Base-by-base conservation (phyloP, 768 basidiomycete species). In the Kwoniella heveanensis region DNA sequence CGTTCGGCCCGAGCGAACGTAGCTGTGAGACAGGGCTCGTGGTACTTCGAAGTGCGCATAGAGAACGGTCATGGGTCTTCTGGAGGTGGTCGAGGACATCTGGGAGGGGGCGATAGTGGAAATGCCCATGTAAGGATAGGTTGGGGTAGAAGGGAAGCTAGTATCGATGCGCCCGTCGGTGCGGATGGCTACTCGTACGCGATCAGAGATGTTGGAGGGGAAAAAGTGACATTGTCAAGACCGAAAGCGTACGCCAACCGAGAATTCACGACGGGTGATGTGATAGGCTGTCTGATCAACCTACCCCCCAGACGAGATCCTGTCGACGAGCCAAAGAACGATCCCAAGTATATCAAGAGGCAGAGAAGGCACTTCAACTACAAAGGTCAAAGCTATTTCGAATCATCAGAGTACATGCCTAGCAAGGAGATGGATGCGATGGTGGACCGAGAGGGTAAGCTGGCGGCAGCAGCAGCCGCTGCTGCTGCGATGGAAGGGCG, bases 351-450 rank as follows among this genome's bases (percentile, higher is more conserved):
- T 25, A 81, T 96, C 66, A 86, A 88, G 67, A 87, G 96, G 58
- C 90, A 92, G 74, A 90, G 96, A 59, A 90, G 95, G 64, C 87
- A 94, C 2, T 94, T 99, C 76, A 90, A 90, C 64, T 90, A 92
- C 81, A 96, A 95, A 80, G 91, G 91, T n/a, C 93, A 95, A 80
- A 90, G 92, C 67, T 93, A 94, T 78, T 97, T 97, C 79, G 96
- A 99, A 82, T 88, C 88, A 64, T 83, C 91, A 65, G 95, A 98
- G 78, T 97, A 96, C 77, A 81, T 87, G 10, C 86, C 88, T 62
- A 86, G 85, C 27, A 96, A 94, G 78, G 96, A 99, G 81, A 98
- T 98, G 96, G 83, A 85, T 13, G 83, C 88, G 37, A 86, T 98
- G 65, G 87, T 94, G 84, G 91, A 93, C 67, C 87, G 79, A 59